Percentiles rank a stretch among this genome's conserved stretches.
phyloP scores from a whole-genome alignment of 1,284 basidiomycete genomes.

The Cryptococcus amylolentus region DNA sequence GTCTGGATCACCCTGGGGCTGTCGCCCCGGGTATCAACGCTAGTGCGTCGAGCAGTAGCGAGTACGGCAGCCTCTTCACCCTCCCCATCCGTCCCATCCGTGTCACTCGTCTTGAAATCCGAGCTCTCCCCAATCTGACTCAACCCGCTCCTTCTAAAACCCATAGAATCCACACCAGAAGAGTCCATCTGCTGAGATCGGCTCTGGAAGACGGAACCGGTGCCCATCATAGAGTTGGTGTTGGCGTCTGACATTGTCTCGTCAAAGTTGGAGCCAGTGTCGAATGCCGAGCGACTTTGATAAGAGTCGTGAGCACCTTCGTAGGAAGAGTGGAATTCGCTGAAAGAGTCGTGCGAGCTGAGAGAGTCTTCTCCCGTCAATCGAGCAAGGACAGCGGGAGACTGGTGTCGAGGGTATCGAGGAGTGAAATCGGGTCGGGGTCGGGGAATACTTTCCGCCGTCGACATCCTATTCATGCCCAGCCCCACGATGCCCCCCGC shows the following conservation, averaged over 20 bases:
- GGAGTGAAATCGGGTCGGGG: conserved; percentile 47
- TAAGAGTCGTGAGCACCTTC: conserved; percentile 9
- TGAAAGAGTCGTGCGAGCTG: conserved; percentile 32
- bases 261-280: conserved; percentile 14
- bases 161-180: conserved; percentile 18
- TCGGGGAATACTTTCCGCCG: conserved; percentile 36
- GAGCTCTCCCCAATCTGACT: conserved; percentile 31
- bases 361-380: conserved; percentile 28
- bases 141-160: conserved; percentile 26
- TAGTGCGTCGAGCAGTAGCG: conserved; percentile 31
- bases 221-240: conserved; percentile 14
- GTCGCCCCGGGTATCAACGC: conserved; percentile 14
- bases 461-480: conserved; percentile 26
- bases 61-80: conserved; percentile 40
- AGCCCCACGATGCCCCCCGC: conserved; percentile 7
- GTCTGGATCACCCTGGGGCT: conserved; percentile 22
- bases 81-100: conserved; percentile 37
- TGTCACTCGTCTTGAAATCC: conserved; percentile 37
- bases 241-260: conserved; percentile 2
- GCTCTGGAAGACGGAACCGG: conserved; percentile 16
- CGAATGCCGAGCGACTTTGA: conserved; percentile 4
- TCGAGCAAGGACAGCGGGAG: conserved; percentile 30
- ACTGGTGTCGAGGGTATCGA: conserved; percentile 42
- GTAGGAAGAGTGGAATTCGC: conserved; percentile 28
- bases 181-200: conserved; percentile 4